Conservation (phyloP, 257 asterid genomes). For the Scutellaria minor region DNA sequence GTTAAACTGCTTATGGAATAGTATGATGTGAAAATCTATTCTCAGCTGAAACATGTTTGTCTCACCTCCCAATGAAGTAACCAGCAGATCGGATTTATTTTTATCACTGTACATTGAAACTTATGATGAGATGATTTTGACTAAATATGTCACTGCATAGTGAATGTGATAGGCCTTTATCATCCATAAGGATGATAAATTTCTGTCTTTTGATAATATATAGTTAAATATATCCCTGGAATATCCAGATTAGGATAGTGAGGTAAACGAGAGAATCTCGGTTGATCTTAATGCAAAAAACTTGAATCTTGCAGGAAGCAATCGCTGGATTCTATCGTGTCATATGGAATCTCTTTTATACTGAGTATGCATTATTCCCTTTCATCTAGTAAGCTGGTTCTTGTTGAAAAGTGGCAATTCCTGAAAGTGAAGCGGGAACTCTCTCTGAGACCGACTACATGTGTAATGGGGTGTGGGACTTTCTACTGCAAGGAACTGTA, state of each 20-base stretch:
- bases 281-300: too few species aligned
- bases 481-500: neutral
- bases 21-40: neutral
- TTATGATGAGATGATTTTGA: neutral
- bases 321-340: constrained; percentile 76
- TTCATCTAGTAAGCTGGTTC: constrained; percentile 55
- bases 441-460: neutral
- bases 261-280: neutral
- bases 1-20: constrained; percentile 8
- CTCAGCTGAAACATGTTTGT: constrained; percentile 15
- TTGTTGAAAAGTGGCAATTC: constrained; percentile 33
- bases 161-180: too few species aligned
- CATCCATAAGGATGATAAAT: too few species aligned
- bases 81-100: constrained; percentile 8
- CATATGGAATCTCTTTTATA: constrained; percentile 93
- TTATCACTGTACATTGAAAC: neutral
- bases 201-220: too few species aligned
- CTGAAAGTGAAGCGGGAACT: neutral
- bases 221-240: neutral
- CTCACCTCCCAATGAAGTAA: constrained; percentile 8
- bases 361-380: constrained; percentile 88
- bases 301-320: constrained; percentile 76
- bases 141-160: too few species aligned
- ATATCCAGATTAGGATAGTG: neutral
- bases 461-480: neutral